Evolutionary conservation across 2,329 filamentous ascomycete species (phyloP).

Genomic region (Botrytis fragariae): DNA sequence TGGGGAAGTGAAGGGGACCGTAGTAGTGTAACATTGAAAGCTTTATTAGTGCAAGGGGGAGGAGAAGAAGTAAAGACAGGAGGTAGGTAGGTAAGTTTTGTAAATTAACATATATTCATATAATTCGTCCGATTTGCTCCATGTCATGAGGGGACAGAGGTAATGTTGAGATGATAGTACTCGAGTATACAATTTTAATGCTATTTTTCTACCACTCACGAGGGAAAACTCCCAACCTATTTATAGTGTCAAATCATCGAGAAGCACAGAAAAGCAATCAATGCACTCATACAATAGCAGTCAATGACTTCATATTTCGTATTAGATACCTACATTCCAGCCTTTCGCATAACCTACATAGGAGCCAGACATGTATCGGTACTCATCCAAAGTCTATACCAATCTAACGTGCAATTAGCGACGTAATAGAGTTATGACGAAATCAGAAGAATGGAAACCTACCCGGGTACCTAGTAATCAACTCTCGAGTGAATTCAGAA

Average conservation of each 20-base stretch:
- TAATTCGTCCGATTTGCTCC: not conserved
- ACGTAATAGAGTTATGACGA: not conserved
- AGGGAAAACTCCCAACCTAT: not conserved
- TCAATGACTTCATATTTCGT: not conserved
- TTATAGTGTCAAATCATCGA: not conserved
- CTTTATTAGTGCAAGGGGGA: not conserved
- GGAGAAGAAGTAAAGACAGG: not conserved
- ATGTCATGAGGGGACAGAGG: not conserved
- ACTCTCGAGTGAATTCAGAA: not conserved
- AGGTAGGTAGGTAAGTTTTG: not conserved
- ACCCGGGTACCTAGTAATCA: not conserved
- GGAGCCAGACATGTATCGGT: too few species aligned
- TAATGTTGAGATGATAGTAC: not conserved
- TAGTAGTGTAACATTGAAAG: not conserved
- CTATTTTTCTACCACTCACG: not conserved
- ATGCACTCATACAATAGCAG: not conserved
- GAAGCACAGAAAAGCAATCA: not conserved
- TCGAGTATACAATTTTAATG: not conserved
- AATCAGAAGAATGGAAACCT: not conserved
- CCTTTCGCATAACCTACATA: not conserved
- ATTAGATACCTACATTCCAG: not conserved
- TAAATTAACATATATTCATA: not conserved
- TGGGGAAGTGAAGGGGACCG: conserved; percentile 11
- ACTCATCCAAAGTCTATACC: not conserved
- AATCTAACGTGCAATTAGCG: not conserved